These are phyloP conservation scores for Martensiomyces pterosporus DNA, from an alignment of 192 early-diverging fungal species.

Conservation along the genomic window DNA sequence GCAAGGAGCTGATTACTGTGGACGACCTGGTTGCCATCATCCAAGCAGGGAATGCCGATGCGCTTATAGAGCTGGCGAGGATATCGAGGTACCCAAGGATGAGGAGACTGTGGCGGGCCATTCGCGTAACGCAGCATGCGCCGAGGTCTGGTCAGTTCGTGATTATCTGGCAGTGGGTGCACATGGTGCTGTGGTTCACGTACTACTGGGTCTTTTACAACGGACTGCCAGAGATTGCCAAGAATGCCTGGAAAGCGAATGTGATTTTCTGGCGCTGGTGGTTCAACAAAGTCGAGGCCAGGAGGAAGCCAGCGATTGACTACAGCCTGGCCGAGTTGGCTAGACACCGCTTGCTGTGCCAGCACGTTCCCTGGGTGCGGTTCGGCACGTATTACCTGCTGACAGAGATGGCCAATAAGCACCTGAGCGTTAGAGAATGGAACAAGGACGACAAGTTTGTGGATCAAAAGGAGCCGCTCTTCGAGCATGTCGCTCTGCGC, in stretches of 20 bases:
- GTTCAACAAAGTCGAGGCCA: neutral
- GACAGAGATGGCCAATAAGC: constrained; percentile 6
- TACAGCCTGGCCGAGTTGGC: constrained; percentile 28
- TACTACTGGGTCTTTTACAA: neutral
- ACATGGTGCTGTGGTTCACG: neutral
- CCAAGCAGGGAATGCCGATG: constrained; percentile 3
- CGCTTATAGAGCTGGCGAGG: constrained; percentile 11
- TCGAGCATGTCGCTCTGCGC: neutral
- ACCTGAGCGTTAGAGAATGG: constrained; percentile 9
- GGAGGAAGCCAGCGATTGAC: neutral
- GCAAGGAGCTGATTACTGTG: neutral
- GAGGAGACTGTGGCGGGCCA: neutral
- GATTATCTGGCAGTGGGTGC: constrained; percentile 22
- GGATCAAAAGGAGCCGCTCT: neutral
- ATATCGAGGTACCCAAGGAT: constrained; percentile 16
- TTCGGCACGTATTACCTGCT: constrained; percentile 19
- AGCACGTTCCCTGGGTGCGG: constrained; percentile 24
- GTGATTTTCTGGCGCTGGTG: neutral
- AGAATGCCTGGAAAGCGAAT: neutral
- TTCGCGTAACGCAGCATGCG: constrained; percentile 9
- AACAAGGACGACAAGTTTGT: neutral
- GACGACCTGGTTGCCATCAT: constrained; percentile 17
- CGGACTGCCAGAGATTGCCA: neutral
- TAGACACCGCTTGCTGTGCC: constrained; percentile 6
- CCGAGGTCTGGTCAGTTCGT: constrained; percentile 15